These are phyloP conservation scores for Aspergillus melleus DNA, from an alignment of 2,329 filamentous ascomycete species.

Conservation along the genomic window DNA sequence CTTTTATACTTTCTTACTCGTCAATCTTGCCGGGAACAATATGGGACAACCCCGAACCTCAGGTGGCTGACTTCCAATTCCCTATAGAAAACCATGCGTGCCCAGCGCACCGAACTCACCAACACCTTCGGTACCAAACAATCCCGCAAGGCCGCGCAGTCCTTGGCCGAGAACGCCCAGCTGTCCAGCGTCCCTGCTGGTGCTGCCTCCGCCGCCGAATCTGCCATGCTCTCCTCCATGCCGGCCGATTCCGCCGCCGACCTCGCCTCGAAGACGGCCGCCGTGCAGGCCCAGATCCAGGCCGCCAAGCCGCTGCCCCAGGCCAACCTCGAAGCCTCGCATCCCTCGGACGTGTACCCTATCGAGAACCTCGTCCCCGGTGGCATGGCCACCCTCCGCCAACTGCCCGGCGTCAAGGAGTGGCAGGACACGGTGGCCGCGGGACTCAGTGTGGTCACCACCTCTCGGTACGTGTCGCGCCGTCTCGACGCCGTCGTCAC, in stretches of 20 bases:
- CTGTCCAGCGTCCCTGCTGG: slow-evolving; percentile 41
- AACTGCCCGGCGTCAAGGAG: slow-evolving; percentile 43
- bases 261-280: slow-evolving; percentile 32
- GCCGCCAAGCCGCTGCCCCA: slow-evolving; percentile 48
- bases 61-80: neutral
- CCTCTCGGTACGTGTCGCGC: slow-evolving; percentile 46
- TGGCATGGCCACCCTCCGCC: slow-evolving; percentile 41
- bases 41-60: no score
- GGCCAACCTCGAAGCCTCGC: slow-evolving; percentile 43
- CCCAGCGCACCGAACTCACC: slow-evolving; percentile 45
- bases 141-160: slow-evolving; percentile 50
- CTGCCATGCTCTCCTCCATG: slow-evolving; percentile 46
- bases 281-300: slow-evolving; percentile 44
- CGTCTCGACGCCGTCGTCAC: slow-evolving; percentile 42
- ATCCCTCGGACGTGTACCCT: slow-evolving; percentile 49
- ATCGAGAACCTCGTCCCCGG: slow-evolving; percentile 44
- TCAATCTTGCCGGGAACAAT: neutral
- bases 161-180: slow-evolving; percentile 50
- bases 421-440: slow-evolving; percentile 43
- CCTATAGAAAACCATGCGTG: slow-evolving; percentile 36
- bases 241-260: slow-evolving; percentile 34
- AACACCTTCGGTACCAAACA: slow-evolving; percentile 53
- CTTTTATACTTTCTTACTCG: neutral
- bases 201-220: slow-evolving; percentile 39
- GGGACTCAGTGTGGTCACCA: slow-evolving; percentile 37